Evolutionary conservation across 2,329 filamentous ascomycete genomes (phyloP).

Genomic region (Xylaria sp.): DNA sequence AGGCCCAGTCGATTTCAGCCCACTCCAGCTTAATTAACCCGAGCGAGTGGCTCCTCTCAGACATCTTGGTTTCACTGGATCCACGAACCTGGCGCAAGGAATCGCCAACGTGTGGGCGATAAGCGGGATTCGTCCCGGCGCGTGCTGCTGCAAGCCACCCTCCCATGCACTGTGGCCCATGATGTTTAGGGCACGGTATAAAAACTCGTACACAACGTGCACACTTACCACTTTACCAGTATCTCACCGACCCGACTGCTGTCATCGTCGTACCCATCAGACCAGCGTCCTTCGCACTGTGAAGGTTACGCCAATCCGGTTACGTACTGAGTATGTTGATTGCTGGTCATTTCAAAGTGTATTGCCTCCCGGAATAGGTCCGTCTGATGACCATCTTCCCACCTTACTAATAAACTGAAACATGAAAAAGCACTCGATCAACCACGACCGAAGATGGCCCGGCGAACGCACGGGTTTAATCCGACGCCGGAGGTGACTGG

Average conservation of each 20-base stretch:
- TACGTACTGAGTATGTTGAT: not conserved
- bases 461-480: not conserved
- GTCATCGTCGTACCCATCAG: constrained; percentile 1
- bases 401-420: not conserved
- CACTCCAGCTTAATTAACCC: constrained; percentile 23
- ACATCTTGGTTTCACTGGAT: constrained; percentile 24
- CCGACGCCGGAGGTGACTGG: not conserved
- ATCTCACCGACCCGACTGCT: not conserved
- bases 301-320: not conserved
- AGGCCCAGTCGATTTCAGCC: constrained; percentile 6
- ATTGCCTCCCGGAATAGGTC: not conserved
- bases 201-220: not conserved
- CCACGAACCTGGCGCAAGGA: constrained; percentile 30
- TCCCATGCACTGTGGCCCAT: constrained; percentile 22
- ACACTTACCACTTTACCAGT: not conserved
- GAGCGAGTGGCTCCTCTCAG: constrained; percentile 23
- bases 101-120: constrained; percentile 23
- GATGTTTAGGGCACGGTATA: constrained; percentile 8
- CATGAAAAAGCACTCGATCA: not conserved
- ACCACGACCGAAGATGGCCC: constrained; percentile 4
- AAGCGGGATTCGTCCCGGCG: constrained; percentile 22
- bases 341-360: not conserved
- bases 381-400: not conserved
- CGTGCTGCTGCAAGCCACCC: constrained; percentile 30
- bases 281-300: not conserved